Percentiles rank a stretch among this genome's conserved stretches.
Conservation (phyloP, 371 early-diverging fungal genomes). For the Conidiobolus incongruus region DNA sequence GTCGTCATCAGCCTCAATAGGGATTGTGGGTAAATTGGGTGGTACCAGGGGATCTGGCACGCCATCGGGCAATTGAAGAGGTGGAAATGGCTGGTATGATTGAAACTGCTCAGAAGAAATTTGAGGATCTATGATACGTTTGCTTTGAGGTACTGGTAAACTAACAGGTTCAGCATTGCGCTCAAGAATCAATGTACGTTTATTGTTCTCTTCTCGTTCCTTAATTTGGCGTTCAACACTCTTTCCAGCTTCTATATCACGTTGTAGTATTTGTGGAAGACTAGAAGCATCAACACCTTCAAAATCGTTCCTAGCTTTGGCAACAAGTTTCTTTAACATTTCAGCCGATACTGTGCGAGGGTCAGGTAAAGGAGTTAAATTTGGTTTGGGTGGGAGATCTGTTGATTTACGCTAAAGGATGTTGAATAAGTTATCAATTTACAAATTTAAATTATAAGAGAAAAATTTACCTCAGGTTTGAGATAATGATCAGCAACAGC, state of each 20-base stretch:
- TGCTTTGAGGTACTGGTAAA: too few relatives aligned
- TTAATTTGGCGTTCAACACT: not conserved
- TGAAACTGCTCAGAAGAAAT: not conserved
- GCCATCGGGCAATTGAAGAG: slow-evolving; percentile 5
- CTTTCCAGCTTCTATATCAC: not conserved
- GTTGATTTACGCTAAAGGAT: not conserved
- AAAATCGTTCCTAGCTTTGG: not conserved
- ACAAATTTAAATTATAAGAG: not conserved
- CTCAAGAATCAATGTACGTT: not conserved
- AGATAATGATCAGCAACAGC: slow-evolving; percentile 26
- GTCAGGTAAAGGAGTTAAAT: not conserved
- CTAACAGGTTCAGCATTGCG: not conserved
- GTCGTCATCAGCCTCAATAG: too few relatives aligned
- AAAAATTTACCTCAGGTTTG: slow-evolving; percentile 17
- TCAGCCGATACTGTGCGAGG: not conserved
- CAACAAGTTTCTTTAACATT: slow-evolving; percentile 9
- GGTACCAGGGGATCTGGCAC: too few relatives aligned
- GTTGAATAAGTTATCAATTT: not conserved
- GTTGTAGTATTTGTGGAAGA: not conserved
- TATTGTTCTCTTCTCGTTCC: not conserved
- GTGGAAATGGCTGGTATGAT: slow-evolving; percentile 1
- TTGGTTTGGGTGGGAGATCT: not conserved
- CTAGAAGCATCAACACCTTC: not conserved
- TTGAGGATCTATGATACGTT: not conserved
- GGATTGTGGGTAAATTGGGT: too few relatives aligned